Percentiles rank a stretch among this genome's conserved stretches.
Evolutionary conservation across 495 filamentous ascomycete genomes (phyloP).

Genomic region (Astrothelium subdiscretum): DNA sequence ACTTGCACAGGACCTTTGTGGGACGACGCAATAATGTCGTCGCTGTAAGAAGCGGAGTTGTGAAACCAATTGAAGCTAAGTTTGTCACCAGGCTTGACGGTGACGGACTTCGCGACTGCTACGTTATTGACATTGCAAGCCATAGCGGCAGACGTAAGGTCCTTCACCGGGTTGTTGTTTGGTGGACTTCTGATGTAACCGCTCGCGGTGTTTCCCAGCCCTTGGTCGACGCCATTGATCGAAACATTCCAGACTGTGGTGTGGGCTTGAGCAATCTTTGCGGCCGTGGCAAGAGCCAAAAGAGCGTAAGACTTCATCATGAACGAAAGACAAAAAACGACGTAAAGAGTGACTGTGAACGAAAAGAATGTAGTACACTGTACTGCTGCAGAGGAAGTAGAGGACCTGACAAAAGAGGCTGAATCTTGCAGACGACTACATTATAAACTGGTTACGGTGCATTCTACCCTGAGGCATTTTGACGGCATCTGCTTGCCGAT

Average conservation of each 20-base stretch:
- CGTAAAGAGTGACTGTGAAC: neutral
- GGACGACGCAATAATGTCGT: slow-evolving; percentile 40
- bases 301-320: slow-evolving; percentile 29
- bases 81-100: slow-evolving; percentile 32
- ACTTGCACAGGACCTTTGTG: slow-evolving; percentile 41
- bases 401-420: neutral
- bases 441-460: neutral
- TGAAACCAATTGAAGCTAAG: slow-evolving; percentile 41
- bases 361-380: neutral
- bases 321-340: slow-evolving; percentile 7
- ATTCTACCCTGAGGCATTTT: neutral
- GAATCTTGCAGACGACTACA: neutral
- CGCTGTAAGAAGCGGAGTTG: slow-evolving; percentile 24
- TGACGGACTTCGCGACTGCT: slow-evolving; percentile 27
- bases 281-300: slow-evolving; percentile 27
- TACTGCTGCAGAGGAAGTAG: neutral
- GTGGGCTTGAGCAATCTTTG: slow-evolving; percentile 34
- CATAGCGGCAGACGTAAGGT: slow-evolving; percentile 32
- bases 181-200: slow-evolving; percentile 37
- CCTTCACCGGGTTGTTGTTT: slow-evolving; percentile 41
- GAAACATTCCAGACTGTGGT: slow-evolving; percentile 32
- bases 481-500: neutral
- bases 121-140: slow-evolving; percentile 36
- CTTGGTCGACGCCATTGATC: slow-evolving; percentile 38
- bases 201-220: slow-evolving; percentile 24